These are phyloP conservation scores for Manihot esculenta DNA, from an alignment of 441 rosid genomes.

Conservation along the genomic window DNA sequence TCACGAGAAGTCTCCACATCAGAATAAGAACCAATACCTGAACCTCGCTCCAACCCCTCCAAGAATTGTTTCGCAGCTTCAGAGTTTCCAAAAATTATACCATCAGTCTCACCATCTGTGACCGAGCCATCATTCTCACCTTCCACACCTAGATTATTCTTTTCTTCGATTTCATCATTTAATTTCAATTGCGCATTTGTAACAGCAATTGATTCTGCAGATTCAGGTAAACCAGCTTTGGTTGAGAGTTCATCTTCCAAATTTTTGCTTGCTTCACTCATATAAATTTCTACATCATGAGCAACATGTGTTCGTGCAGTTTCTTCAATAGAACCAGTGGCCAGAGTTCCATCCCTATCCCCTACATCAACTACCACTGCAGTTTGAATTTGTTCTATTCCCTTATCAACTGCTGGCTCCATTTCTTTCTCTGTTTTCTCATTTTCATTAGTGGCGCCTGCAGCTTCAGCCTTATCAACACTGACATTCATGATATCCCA, in stretches of 20 bases:
- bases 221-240: constrained; percentile 13
- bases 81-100: constrained; percentile 60
- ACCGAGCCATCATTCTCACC: constrained; percentile 43
- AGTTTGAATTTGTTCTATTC: constrained; percentile 16
- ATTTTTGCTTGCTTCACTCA: neutral
- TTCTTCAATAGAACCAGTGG: constrained; percentile 23
- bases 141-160: constrained; percentile 31
- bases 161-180: constrained; percentile 38
- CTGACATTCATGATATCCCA: constrained; percentile 19
- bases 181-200: constrained; percentile 26
- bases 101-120: constrained; percentile 63
- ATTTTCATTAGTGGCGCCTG: neutral
- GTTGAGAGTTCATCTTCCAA: constrained; percentile 19
- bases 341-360: constrained; percentile 27
- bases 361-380: constrained; percentile 29
- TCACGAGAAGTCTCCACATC: constrained; percentile 53
- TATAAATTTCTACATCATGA: constrained; percentile 13
- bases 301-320: constrained; percentile 14
- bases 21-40: constrained; percentile 49
- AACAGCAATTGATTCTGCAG: constrained; percentile 21
- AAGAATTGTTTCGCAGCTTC: constrained; percentile 77
- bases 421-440: constrained; percentile 6
- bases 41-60: constrained; percentile 69
- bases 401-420: constrained; percentile 24
- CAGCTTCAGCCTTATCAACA: constrained; percentile 5